Conservation (phyloP, 2,329 filamentous ascomycete genomes). For the Neodidymelliopsis sp. region DNA sequence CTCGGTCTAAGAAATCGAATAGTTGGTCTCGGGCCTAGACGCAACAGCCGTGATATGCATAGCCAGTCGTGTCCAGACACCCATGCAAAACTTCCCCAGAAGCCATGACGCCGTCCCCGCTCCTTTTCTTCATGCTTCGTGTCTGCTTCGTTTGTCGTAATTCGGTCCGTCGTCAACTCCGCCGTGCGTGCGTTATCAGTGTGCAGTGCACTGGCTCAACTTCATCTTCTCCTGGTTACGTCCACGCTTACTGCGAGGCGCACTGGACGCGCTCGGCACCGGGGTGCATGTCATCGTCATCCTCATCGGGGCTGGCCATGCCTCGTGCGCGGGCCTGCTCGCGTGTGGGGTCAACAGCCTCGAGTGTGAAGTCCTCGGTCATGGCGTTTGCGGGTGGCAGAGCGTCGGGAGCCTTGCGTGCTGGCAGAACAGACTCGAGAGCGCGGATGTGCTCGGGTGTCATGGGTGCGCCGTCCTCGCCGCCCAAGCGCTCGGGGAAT, state of each 20-base stretch:
- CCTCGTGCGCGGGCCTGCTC: conserved; percentile 73
- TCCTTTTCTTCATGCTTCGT: conserved; percentile 8
- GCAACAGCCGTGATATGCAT: conserved; percentile 2
- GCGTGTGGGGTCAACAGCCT: conserved; percentile 76
- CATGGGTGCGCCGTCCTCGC: conserved; percentile 55
- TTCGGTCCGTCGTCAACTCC: conserved; percentile 6
- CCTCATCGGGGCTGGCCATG: conserved; percentile 69
- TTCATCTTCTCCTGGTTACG: no score
- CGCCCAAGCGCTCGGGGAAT: conserved; percentile 72
- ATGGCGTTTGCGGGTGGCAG: conserved; percentile 82
- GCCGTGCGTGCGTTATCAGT: background rate
- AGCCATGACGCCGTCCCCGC: conserved; percentile 14
- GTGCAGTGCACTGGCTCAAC: no score
- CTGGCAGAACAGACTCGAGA: conserved; percentile 84
- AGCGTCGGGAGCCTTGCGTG: conserved; percentile 66
- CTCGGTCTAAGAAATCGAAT: conserved; percentile 12
- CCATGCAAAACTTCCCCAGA: conserved; percentile 17
- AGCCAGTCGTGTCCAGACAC: conserved; percentile 11
- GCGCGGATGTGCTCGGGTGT: conserved; percentile 75
- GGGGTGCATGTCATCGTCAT: conserved; percentile 65
- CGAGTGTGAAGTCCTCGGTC: conserved; percentile 87
- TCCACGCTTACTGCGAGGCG: conserved; percentile 76
- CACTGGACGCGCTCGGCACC: conserved; percentile 85
- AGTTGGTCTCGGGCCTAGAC: background rate
- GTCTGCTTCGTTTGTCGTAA: conserved; percentile 17